These are phyloP conservation scores for Moniliella sp. DNA, from an alignment of 1,284 basidiomycete species.

Conservation along the genomic window DNA sequence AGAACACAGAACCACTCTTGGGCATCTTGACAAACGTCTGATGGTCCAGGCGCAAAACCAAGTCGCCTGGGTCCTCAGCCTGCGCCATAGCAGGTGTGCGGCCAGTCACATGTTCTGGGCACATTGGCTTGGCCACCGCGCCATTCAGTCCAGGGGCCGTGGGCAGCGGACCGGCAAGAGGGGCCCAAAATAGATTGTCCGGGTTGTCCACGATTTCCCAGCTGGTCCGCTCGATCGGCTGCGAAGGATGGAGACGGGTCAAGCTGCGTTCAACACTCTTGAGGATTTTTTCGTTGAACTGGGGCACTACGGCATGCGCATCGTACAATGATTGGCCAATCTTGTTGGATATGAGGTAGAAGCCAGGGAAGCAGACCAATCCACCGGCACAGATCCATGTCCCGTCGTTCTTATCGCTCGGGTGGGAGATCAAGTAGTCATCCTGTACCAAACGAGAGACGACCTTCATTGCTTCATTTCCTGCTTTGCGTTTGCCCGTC, in stretches of 20 bases:
- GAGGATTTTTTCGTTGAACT: no score
- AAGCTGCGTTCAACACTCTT: no score
- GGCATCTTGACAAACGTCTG: conserved; percentile 39
- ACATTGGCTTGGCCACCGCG: conserved; percentile 3
- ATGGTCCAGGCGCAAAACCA: conserved; percentile 16
- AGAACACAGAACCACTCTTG: conserved; percentile 34
- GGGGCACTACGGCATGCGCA: no score
- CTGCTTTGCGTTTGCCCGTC: conserved; percentile 5
- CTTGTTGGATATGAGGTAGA: conserved; percentile 1
- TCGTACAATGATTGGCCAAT: no score
- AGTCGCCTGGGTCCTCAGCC: conserved; percentile 7
- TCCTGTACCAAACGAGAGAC: conserved; percentile 35
- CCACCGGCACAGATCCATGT: conserved; percentile 19
- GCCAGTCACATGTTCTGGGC: conserved; percentile 2
- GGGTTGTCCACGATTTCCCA: no score
- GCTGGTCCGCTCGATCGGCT: no score
- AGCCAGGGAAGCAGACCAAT: conserved; percentile 34
- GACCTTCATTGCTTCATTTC: conserved; percentile 33
- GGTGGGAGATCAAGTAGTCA: conserved; percentile 36
- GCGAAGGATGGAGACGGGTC: no score
- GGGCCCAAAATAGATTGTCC: conserved; percentile 8
- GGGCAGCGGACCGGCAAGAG: conserved; percentile 24
- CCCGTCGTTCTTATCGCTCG: conserved; percentile 3
- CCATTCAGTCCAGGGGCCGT: conserved; percentile 1
- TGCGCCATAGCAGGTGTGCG: conserved; percentile 1